These are phyloP conservation scores for Trichoderma asperellum DNA, from an alignment of 2,329 filamentous ascomycete species.

Conservation along the genomic window DNA sequence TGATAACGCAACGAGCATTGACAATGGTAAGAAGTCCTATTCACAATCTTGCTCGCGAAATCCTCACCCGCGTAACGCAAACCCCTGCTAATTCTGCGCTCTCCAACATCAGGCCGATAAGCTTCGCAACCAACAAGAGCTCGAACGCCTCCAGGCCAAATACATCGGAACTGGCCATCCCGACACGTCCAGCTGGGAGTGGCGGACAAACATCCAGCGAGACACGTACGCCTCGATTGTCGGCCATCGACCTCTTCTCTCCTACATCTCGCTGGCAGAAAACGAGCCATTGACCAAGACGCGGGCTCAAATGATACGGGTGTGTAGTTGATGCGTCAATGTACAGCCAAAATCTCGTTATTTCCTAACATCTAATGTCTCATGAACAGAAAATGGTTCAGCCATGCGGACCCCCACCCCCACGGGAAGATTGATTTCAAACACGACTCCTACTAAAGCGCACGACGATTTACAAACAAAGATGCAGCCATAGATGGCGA, in stretches of 20 bases:
- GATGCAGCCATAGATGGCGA: neutral
- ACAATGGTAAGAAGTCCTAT: neutral
- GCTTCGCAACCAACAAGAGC: slow-evolving; percentile 94
- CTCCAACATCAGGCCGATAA: slow-evolving; percentile 76
- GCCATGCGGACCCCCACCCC: slow-evolving; percentile 61
- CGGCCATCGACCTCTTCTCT: slow-evolving; percentile 84
- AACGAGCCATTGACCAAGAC: slow-evolving; percentile 83
- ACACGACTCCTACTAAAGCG: neutral
- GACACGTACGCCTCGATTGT: slow-evolving; percentile 89
- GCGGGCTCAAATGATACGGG: slow-evolving; percentile 77
- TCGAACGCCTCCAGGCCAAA: slow-evolving; percentile 93
- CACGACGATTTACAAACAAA: neutral
- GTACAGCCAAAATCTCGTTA: neutral
- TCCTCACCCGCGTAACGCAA: neutral
- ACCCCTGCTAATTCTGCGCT: neutral
- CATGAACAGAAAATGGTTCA: slow-evolving; percentile 67
- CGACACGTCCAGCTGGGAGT: slow-evolving; percentile 97
- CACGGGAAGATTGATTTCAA: slow-evolving; percentile 52
- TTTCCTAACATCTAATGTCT: slow-evolving; percentile 23
- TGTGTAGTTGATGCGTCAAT: slow-evolving; percentile 40
- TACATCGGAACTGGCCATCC: slow-evolving; percentile 96
- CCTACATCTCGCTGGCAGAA: slow-evolving; percentile 87
- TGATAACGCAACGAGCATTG: neutral
- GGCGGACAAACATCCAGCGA: slow-evolving; percentile 92
- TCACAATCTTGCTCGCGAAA: neutral